A percentile compares a stretch with the other conserved stretches of the same genome.
Conservation (phyloP, 2,329 filamentous ascomycete genomes). For the Xenoacremonium recifei region DNA sequence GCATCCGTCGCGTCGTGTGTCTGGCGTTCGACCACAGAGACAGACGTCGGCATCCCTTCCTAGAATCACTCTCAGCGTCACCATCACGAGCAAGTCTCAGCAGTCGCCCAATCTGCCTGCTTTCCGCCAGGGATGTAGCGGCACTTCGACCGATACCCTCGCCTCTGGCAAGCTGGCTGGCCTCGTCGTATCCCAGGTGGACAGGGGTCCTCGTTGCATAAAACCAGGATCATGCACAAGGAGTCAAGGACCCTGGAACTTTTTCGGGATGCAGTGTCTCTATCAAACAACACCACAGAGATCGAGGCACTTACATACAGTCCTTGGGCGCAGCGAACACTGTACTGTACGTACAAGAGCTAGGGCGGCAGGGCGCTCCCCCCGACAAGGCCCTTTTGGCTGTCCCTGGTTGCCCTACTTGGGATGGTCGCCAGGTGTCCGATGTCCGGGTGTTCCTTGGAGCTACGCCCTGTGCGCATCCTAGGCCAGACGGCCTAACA, state of each 20-base stretch:
- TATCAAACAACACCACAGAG: too few relatives aligned
- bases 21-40: not conserved
- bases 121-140: constrained; percentile 14
- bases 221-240: constrained; percentile 25
- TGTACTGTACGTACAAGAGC: too few relatives aligned
- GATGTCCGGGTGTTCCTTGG: constrained; percentile 25
- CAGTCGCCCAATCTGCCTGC: constrained; percentile 10
- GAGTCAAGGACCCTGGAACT: constrained; percentile 3
- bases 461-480: constrained; percentile 23
- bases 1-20: too few relatives aligned
- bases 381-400: not conserved
- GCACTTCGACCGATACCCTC: constrained; percentile 23
- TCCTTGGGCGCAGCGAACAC: not conserved
- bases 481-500: too few relatives aligned
- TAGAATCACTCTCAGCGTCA: constrained; percentile 13
- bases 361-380: too few relatives aligned
- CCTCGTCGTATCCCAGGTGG: constrained; percentile 20
- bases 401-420: not conserved
- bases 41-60: constrained; percentile 12
- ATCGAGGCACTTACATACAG: too few relatives aligned
- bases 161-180: constrained; percentile 17
- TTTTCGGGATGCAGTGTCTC: not conserved
- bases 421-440: constrained; percentile 5
- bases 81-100: constrained; percentile 9
- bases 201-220: constrained; percentile 22